A percentile compares a stretch with the other conserved stretches of the same genome.
phyloP scores from a whole-genome alignment of 2,329 filamentous ascomycete genomes.

The Colletotrichum tropicale region DNA sequence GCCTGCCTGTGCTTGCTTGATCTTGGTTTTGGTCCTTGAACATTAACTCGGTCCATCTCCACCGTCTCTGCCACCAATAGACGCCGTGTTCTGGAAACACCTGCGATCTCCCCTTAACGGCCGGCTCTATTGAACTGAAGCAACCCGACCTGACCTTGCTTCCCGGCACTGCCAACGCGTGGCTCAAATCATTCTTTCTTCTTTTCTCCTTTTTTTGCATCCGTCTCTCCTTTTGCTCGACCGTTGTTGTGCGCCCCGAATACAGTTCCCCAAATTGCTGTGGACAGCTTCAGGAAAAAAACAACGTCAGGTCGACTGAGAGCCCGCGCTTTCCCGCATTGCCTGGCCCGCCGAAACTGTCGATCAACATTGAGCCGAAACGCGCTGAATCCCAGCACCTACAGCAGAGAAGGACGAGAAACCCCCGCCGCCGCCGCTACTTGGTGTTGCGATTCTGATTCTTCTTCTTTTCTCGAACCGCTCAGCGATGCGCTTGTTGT shows the following conservation, averaged over 20 bases:
- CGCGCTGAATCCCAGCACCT: constrained; percentile 20
- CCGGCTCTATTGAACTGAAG: neutral
- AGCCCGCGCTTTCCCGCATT: constrained; percentile 18
- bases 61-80: constrained; percentile 15
- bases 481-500: constrained; percentile 9
- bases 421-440: neutral
- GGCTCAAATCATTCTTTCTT: neutral
- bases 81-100: constrained; percentile 21
- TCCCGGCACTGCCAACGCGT: neutral
- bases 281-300: constrained; percentile 9
- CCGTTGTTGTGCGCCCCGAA: neutral
- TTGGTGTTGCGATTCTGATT: neutral
- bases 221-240: neutral
- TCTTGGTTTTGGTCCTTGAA: neutral
- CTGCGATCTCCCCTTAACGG: constrained; percentile 18
- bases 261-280: constrained; percentile 12
- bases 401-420: neutral
- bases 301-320: constrained; percentile 1
- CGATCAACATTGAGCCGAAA: constrained; percentile 44
- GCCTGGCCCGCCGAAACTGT: constrained; percentile 38
- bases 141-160: neutral
- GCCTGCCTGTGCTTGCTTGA: neutral
- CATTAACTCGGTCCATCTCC: neutral
- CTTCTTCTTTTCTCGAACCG: neutral
- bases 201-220: neutral